These are phyloP conservation scores for Polyporus tsugae DNA, from an alignment of 1,284 basidiomycete genomes.

Conservation along the genomic window DNA sequence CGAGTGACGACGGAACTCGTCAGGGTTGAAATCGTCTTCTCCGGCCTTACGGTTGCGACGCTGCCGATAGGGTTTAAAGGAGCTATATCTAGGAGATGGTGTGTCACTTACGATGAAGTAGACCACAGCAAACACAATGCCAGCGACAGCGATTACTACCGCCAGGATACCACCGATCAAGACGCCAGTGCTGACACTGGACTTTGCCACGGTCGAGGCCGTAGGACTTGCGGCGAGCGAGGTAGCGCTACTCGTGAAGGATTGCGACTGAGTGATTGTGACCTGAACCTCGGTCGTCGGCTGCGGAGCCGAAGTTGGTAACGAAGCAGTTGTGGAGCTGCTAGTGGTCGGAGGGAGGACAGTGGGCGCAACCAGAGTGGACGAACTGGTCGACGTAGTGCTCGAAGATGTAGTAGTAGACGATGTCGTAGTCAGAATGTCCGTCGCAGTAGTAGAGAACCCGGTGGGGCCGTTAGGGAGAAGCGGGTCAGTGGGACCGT, in stretches of 20 bases:
- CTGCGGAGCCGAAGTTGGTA: conserved; percentile 1
- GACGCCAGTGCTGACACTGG: conserved; percentile 34
- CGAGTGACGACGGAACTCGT: conserved; percentile 66
- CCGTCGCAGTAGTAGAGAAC: neutral
- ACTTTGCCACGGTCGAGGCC: conserved; percentile 8
- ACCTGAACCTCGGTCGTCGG: conserved; percentile 18
- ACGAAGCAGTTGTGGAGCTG: conserved; percentile 3
- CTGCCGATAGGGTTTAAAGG: conserved; percentile 37
- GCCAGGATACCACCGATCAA: conserved; percentile 64
- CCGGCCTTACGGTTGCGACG: conserved; percentile 52
- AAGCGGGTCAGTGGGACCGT: neutral
- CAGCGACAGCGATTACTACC: conserved; percentile 55
- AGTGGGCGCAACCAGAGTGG: conserved; percentile 8
- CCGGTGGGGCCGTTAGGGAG: neutral
- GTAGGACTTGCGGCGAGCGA: conserved; percentile 13
- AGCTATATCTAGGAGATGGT: neutral
- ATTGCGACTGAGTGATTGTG: conserved; percentile 14
- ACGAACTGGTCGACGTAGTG: conserved; percentile 15
- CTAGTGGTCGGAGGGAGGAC: conserved; percentile 15
- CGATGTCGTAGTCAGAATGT: neutral
- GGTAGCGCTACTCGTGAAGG: neutral
- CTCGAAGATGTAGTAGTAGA: conserved; percentile 12
- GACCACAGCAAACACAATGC: conserved; percentile 55
- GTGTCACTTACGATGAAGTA: conserved; percentile 61
- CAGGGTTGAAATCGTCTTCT: conserved; percentile 56